These are phyloP conservation scores for Russula vinacea DNA, from an alignment of 768 basidiomycete genomes.

Conservation along the genomic window DNA sequence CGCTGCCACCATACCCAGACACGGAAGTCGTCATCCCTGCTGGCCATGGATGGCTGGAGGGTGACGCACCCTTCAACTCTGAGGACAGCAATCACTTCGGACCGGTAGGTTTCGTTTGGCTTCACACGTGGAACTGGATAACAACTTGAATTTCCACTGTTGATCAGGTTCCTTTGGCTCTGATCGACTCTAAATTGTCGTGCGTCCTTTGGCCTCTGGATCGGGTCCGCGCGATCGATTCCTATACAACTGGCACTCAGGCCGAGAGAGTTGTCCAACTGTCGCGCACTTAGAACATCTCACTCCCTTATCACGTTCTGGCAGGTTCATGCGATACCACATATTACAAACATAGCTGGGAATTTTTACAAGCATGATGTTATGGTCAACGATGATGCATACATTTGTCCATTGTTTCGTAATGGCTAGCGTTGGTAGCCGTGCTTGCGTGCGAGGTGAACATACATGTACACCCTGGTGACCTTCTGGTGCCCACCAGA, in stretches of 20 bases:
- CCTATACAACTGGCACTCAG: slow-evolving; percentile 6
- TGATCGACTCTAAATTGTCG: slow-evolving; percentile 20
- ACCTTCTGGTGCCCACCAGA: background rate
- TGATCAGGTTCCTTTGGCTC: slow-evolving; percentile 23
- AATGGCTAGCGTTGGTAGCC: background rate
- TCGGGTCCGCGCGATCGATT: slow-evolving; percentile 5
- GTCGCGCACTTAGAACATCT: background rate
- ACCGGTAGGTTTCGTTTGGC: slow-evolving; percentile 18
- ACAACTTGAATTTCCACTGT: background rate
- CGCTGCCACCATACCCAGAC: slow-evolving; percentile 29
- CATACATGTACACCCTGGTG: background rate
- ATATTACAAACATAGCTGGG: background rate
- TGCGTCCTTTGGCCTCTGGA: slow-evolving; percentile 22
- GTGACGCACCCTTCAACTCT: slow-evolving; percentile 28
- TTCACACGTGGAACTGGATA: too few species aligned
- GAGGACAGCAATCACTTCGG: slow-evolving; percentile 31
- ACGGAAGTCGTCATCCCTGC: slow-evolving; percentile 20
- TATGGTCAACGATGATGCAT: background rate
- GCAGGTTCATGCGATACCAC: slow-evolving; percentile 1
- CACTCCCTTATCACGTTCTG: background rate
- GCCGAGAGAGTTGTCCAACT: slow-evolving; percentile 7
- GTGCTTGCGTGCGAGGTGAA: background rate
- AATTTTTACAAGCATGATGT: background rate
- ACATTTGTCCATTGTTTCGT: background rate
- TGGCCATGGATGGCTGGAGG: slow-evolving; percentile 29